A percentile compares a stretch with the other conserved stretches of the same genome.
phyloP scores from a whole-genome alignment of 2,329 filamentous ascomycete species.

The Cytospora paraplurivora region DNA sequence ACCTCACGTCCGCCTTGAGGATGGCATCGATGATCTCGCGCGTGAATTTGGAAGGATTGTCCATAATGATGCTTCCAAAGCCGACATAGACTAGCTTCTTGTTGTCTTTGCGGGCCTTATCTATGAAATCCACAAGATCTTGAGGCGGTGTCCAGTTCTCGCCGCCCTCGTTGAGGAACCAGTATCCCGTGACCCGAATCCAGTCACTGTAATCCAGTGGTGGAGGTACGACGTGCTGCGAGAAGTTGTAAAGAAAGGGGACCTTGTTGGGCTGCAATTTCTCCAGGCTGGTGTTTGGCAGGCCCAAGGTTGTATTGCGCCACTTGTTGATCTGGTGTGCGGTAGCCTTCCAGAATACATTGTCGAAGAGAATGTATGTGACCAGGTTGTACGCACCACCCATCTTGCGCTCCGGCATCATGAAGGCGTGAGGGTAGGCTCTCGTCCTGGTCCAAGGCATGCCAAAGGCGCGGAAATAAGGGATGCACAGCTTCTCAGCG shows the following conservation, averaged over 20 bases:
- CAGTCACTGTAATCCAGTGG: constrained; percentile 96
- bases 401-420: constrained; percentile 89
- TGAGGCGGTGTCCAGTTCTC: constrained; percentile 70
- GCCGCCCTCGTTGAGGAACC: constrained; percentile 83
- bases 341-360: constrained; percentile 93
- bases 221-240: constrained; percentile 87
- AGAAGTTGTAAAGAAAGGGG: constrained; percentile 98
- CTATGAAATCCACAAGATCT: constrained; percentile 79
- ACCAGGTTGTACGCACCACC: constrained; percentile 94
- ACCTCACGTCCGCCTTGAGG: constrained; percentile 86
- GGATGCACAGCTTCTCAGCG: constrained; percentile 86
- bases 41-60: constrained; percentile 84
- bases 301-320: constrained; percentile 76
- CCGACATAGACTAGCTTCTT: constrained; percentile 97
- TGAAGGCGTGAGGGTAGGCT: constrained; percentile 95
- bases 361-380: constrained; percentile 95
- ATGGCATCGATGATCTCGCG: constrained; percentile 93
- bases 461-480: constrained; percentile 95
- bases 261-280: constrained; percentile 96
- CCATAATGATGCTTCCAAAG: constrained; percentile 94
- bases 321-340: constrained; percentile 90
- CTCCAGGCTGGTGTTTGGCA: constrained; percentile 80
- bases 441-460: constrained; percentile 98
- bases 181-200: constrained; percentile 97
- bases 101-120: constrained; percentile 73